These are phyloP conservation scores for Akanthomyces lecanii DNA, from an alignment of 2,329 filamentous ascomycete species.

Conservation along the genomic window DNA sequence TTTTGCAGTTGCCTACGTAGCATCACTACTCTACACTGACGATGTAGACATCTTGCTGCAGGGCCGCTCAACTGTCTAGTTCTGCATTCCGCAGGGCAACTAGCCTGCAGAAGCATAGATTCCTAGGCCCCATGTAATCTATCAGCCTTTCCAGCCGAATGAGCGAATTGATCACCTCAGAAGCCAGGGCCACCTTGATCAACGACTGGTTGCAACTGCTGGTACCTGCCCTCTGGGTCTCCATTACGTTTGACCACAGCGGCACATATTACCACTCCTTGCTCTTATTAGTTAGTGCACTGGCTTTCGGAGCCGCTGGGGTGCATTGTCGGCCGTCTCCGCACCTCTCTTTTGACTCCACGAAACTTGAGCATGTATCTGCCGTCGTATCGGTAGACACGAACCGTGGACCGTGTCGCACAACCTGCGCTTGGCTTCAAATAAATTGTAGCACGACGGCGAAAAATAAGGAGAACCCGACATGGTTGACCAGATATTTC, in stretches of 20 bases:
- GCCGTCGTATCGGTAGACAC: conserved; percentile 2
- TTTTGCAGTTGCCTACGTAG: too few species aligned
- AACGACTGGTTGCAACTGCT: background rate
- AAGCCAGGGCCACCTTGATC: background rate
- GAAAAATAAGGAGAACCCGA: background rate
- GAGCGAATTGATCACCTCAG: background rate
- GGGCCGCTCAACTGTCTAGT: background rate
- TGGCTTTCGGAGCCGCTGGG: conserved; percentile 8
- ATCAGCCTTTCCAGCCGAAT: background rate
- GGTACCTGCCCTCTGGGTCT: background rate
- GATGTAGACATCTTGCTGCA: background rate
- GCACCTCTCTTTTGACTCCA: background rate
- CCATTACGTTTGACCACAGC: background rate
- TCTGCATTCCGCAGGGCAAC: background rate
- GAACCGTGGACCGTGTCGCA: background rate
- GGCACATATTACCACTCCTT: background rate
- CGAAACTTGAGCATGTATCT: background rate
- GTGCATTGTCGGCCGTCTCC: conserved; percentile 1
- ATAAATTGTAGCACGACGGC: background rate
- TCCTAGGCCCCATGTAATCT: background rate
- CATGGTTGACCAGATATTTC: background rate
- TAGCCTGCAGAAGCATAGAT: background rate
- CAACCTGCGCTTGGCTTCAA: background rate
- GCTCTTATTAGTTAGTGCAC: background rate
- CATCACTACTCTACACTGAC: too few species aligned